phyloP scores from a whole-genome alignment of 768 basidiomycete genomes.

The Paxillus involutus region DNA sequence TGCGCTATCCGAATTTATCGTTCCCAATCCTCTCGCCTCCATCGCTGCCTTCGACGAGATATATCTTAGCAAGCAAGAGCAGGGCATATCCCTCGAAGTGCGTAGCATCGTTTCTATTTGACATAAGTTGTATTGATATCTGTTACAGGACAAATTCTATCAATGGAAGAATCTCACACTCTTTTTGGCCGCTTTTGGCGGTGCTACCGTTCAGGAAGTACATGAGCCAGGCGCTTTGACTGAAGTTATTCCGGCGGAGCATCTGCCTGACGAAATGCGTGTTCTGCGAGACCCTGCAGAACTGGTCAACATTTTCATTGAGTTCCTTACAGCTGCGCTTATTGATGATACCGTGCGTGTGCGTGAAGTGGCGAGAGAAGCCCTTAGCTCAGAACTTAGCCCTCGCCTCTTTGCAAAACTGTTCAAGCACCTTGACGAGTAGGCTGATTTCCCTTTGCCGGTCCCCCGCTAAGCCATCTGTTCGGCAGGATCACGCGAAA shows the following conservation, averaged over 20 bases:
- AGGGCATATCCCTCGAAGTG: constrained; percentile 40
- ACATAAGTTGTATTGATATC: constrained; percentile 4
- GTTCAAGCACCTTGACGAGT: constrained; percentile 75
- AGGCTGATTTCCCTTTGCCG: constrained; percentile 25
- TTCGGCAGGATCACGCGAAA: constrained; percentile 47
- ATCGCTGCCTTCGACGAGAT: constrained; percentile 35
- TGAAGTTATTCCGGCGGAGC: constrained; percentile 51
- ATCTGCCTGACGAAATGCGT: constrained; percentile 74
- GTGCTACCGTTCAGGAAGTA: constrained; percentile 57
- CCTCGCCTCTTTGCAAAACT: constrained; percentile 66
- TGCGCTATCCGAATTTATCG: constrained; percentile 57
- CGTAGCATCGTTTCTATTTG: background rate
- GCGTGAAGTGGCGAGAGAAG: constrained; percentile 80
- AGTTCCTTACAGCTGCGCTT: constrained; percentile 66
- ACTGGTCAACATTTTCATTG: constrained; percentile 65
- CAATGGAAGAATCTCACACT: constrained; percentile 88
- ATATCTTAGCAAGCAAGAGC: constrained; percentile 37
- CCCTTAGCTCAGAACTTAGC: constrained; percentile 77
- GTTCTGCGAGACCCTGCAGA: constrained; percentile 55
- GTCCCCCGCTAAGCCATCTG: background rate
- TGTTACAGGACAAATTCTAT: constrained; percentile 60
- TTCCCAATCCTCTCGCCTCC: constrained; percentile 36
- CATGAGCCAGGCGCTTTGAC: constrained; percentile 51
- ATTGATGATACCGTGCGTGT: constrained; percentile 61
- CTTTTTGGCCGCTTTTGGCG: constrained; percentile 74